A percentile compares a stretch with the other conserved stretches of the same genome.
These are phyloP conservation scores for Ceriops zippeliana DNA, from an alignment of 345 rosid species.

Conservation along the genomic window DNA sequence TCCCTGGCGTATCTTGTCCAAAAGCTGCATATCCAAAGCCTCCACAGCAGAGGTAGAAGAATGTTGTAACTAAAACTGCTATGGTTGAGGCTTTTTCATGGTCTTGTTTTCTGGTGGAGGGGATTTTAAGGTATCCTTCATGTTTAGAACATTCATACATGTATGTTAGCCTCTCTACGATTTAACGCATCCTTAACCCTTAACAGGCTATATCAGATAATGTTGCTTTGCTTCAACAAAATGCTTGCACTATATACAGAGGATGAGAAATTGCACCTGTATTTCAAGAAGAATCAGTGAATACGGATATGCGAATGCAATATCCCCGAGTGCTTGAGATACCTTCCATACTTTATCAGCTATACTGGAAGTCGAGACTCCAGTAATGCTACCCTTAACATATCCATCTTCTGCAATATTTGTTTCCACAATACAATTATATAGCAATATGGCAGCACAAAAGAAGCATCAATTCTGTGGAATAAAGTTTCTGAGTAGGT, in stretches of 20 bases:
- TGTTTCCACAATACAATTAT: neutral
- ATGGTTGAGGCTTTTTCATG: conserved; percentile 16
- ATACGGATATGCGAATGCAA: conserved; percentile 28
- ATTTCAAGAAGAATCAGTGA: conserved; percentile 17
- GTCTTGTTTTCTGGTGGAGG: conserved; percentile 21
- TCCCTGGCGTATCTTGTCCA: conserved; percentile 47
- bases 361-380: neutral
- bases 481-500: neutral
- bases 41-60: conserved; percentile 16
- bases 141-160: neutral
- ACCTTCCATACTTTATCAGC: conserved; percentile 9
- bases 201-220: no score
- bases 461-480: no score
- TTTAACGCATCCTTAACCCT: no score
- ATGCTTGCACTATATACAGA: neutral
- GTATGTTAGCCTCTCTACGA: neutral
- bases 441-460: neutral
- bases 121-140: conserved; percentile 18
- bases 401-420: conserved; percentile 20
- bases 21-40: conserved; percentile 37
- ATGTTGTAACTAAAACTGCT: conserved; percentile 6
- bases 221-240: no score
- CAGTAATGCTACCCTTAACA: conserved; percentile 23
- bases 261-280: conserved; percentile 16
- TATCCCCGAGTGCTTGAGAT: conserved; percentile 21